phyloP scores from a whole-genome alignment of 2,329 filamentous ascomycete genomes.

The Beauveria asiatica region DNA sequence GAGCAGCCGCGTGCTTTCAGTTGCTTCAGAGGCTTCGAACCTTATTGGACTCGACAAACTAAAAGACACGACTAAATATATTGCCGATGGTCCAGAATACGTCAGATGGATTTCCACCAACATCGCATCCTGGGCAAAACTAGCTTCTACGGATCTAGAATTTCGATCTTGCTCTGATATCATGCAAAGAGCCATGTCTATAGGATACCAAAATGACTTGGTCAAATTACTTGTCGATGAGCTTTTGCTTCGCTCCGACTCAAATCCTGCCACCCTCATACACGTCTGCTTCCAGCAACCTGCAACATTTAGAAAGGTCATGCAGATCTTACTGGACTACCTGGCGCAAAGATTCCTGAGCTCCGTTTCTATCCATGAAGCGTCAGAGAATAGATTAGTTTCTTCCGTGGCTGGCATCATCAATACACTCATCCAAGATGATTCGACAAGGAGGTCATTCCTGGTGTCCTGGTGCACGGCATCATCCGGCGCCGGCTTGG shows the following conservation, averaged over 20 bases:
- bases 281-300: slow-evolving; percentile 23
- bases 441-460: slow-evolving; percentile 40
- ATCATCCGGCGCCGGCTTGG: slow-evolving; percentile 55
- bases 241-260: slow-evolving; percentile 27
- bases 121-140: slow-evolving; percentile 39
- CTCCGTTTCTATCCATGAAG: slow-evolving; percentile 23
- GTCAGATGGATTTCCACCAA: slow-evolving; percentile 63
- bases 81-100: slow-evolving; percentile 56
- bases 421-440: slow-evolving; percentile 36
- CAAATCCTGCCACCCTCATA: slow-evolving; percentile 19
- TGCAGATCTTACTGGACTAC: slow-evolving; percentile 25
- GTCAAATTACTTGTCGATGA: slow-evolving; percentile 27
- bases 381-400: slow-evolving; percentile 30
- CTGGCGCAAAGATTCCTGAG: slow-evolving; percentile 38
- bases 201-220: slow-evolving; percentile 57
- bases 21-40: slow-evolving; percentile 47
- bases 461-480: slow-evolving; percentile 58
- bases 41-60: slow-evolving; percentile 30
- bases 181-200: slow-evolving; percentile 51
- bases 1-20: slow-evolving; percentile 40
- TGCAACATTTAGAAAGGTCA: slow-evolving; percentile 20
- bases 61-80: slow-evolving; percentile 39
- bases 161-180: slow-evolving; percentile 37
- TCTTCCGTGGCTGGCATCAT: slow-evolving; percentile 53
- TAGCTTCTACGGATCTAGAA: slow-evolving; percentile 25